These are phyloP conservation scores for Cytospora paraplurivora DNA, from an alignment of 2,329 filamentous ascomycete genomes.

Conservation along the genomic window DNA sequence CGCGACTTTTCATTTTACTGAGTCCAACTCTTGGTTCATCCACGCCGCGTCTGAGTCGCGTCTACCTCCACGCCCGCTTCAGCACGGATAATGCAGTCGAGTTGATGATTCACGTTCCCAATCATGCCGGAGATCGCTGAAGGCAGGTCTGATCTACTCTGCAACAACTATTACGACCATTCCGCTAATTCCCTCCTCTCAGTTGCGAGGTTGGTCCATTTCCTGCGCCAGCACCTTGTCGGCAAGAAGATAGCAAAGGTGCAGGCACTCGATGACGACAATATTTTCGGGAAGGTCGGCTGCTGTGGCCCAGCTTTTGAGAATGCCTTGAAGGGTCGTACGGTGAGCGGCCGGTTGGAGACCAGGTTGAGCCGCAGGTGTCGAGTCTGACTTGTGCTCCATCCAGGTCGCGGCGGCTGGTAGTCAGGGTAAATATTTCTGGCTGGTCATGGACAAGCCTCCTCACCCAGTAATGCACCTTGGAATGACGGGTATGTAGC, in stretches of 20 bases:
- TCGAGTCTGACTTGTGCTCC: not conserved
- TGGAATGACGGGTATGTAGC: slow-evolving; percentile 63
- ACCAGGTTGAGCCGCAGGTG: not conserved
- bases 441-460: slow-evolving; percentile 70
- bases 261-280: slow-evolving; percentile 74
- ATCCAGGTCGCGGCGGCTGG: slow-evolving; percentile 64
- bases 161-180: slow-evolving; percentile 4
- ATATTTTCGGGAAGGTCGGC: slow-evolving; percentile 88
- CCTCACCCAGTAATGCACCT: slow-evolving; percentile 91
- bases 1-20: not conserved
- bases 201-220: slow-evolving; percentile 86
- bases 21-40: slow-evolving; percentile 15
- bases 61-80: not conserved
- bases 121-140: slow-evolving; percentile 67
- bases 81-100: not conserved
- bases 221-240: slow-evolving; percentile 78
- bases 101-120: not conserved
- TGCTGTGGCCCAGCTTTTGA: slow-evolving; percentile 76
- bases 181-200: slow-evolving; percentile 3
- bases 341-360: slow-evolving; percentile 39
- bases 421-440: slow-evolving; percentile 97
- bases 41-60: slow-evolving; percentile 18
- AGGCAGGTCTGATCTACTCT: slow-evolving; percentile 41
- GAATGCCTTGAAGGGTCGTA: slow-evolving; percentile 73
- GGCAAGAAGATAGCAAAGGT: slow-evolving; percentile 76